Percentiles rank a stretch among this genome's conserved stretches.
phyloP scores from a whole-genome alignment of 805 yeast species.

The Soucietia sequanensis region DNA sequence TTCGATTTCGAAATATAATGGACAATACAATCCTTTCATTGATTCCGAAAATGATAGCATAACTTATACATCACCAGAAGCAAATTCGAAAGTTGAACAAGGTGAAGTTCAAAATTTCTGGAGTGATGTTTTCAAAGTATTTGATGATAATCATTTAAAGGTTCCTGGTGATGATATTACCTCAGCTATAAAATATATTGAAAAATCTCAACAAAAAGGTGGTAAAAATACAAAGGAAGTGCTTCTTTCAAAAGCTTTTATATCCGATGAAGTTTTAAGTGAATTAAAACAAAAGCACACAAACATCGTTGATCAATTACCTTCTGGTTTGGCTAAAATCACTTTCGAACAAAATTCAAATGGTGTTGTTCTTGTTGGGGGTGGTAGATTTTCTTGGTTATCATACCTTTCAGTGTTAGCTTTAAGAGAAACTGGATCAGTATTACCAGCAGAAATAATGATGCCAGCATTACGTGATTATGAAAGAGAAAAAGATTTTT shows the following conservation, averaged over 20 bases:
- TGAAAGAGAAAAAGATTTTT: constrained; percentile 35
- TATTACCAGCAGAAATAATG: constrained; percentile 38
- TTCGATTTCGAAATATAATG: too few relatives aligned
- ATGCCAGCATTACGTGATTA: constrained; percentile 34
- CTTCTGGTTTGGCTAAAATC: constrained; percentile 15
- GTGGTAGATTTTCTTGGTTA: constrained; percentile 35
- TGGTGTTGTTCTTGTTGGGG: constrained; percentile 38
- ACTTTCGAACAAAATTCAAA: constrained; percentile 20
- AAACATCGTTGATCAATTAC: constrained; percentile 18
- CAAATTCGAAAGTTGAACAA: constrained; percentile 2
- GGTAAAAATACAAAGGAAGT: constrained; percentile 21
- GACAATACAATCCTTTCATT: too few relatives aligned
- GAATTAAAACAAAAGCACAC: constrained; percentile 23
- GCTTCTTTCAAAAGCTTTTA: constrained; percentile 23
- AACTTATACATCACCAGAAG: not conserved
- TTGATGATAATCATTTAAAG: constrained; percentile 16
- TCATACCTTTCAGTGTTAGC: constrained; percentile 30
- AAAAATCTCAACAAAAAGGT: constrained; percentile 14
- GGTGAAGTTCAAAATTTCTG: constrained; percentile 25
- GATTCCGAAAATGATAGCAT: not conserved
- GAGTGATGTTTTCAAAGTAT: constrained; percentile 22
- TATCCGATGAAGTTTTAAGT: constrained; percentile 19
- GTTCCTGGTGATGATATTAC: constrained; percentile 12
- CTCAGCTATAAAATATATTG: constrained; percentile 20
- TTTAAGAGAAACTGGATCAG: constrained; percentile 36